phyloP scores from a whole-genome alignment of 2,329 filamentous ascomycete genomes.

The Anthostomella pinea region DNA sequence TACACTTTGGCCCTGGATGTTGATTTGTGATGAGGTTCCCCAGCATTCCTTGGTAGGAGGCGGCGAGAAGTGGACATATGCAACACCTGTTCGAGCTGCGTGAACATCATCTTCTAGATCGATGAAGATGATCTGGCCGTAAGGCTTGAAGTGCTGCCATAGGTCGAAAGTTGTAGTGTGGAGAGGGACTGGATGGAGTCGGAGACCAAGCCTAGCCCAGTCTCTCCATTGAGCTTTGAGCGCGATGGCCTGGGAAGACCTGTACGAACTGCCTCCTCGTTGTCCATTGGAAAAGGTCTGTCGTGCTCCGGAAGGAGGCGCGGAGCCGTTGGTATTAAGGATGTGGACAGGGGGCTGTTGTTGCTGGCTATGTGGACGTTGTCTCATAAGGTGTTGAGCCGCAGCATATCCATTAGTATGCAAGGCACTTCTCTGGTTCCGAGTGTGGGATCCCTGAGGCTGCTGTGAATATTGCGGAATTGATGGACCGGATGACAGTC shows the following conservation, averaged over 20 bases:
- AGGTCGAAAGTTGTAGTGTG: slow-evolving; percentile 16
- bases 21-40: slow-evolving; percentile 12
- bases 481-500: too few species aligned
- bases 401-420: too few species aligned
- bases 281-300: too few species aligned
- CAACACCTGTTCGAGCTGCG: slow-evolving; percentile 8
- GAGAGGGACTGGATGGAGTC: slow-evolving; percentile 12
- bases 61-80: slow-evolving; percentile 19
- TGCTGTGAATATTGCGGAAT: too few species aligned
- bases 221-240: slow-evolving; percentile 20
- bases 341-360: too few species aligned
- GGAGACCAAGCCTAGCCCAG: slow-evolving; percentile 19
- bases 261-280: background rate
- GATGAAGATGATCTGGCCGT: slow-evolving; percentile 17
- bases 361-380: too few species aligned
- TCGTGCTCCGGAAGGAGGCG: too few species aligned
- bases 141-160: slow-evolving; percentile 13
- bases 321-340: too few species aligned
- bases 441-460: too few species aligned
- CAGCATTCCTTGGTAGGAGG: slow-evolving; percentile 20
- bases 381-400: too few species aligned
- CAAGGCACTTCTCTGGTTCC: too few species aligned
- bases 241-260: slow-evolving; percentile 2
- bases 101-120: slow-evolving; percentile 15
- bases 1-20: slow-evolving; percentile 8